Percentiles rank a stretch among this genome's conserved stretches.
Conservation (phyloP, 345 rosid genomes). For the Citrus cavaleriei region DNA sequence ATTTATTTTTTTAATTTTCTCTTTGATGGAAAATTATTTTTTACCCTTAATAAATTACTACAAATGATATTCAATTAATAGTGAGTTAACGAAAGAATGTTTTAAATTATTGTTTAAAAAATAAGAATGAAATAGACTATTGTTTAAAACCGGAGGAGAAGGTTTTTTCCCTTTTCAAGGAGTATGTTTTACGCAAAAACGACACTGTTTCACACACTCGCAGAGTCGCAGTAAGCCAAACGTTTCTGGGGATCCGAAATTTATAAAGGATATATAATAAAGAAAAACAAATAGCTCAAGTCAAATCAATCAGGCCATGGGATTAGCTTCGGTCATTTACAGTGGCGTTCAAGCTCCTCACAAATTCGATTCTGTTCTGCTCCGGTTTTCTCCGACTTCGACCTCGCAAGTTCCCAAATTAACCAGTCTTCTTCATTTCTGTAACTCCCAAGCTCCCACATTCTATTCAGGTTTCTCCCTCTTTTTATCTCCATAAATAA, state of each 20-base stretch:
- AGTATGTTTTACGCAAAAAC: no score
- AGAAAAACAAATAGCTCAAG: background rate
- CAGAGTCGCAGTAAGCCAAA: background rate
- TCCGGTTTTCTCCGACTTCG: conserved; percentile 24
- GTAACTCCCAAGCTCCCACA: conserved; percentile 22
- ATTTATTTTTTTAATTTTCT: no score
- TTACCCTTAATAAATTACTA: no score
- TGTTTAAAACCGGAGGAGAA: no score
- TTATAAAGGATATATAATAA: background rate
- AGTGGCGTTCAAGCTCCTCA: conserved; percentile 42
- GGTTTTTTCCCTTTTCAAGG: no score
- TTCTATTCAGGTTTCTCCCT: conserved; percentile 13
- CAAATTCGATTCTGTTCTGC: conserved; percentile 32
- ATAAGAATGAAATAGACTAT: no score
- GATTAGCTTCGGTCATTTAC: conserved; percentile 63
- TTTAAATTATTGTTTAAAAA: no score
- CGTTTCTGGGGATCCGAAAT: background rate
- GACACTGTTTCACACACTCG: no score
- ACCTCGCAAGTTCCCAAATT: conserved; percentile 32
- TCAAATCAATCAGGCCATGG: conserved; percentile 28
- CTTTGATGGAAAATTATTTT: no score
- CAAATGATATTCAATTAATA: no score
- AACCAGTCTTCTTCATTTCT: conserved; percentile 28
- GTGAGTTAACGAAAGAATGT: no score
- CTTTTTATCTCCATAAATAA: background rate